Evolutionary conservation across 2,329 filamentous ascomycete genomes (phyloP).

Genomic region (Colletotrichum sp.): DNA sequence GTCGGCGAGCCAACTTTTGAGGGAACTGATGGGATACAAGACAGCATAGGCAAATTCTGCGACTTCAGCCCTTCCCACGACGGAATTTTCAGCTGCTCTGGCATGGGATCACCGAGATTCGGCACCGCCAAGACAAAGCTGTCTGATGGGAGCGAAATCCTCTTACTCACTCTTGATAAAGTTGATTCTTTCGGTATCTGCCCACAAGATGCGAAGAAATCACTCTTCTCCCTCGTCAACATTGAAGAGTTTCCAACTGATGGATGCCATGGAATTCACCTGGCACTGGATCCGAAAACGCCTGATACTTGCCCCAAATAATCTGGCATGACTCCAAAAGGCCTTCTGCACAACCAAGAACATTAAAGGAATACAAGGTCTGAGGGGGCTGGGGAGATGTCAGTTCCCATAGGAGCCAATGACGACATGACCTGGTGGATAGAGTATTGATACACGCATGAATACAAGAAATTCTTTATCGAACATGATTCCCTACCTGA

Average conservation of each 20-base stretch:
- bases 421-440: background rate
- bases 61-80: background rate
- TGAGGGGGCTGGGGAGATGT: rapidly evolving
- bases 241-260: no score
- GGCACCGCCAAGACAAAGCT: rapidly evolving
- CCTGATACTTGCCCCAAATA: background rate
- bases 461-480: background rate
- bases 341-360: rapidly evolving
- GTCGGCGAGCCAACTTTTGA: no score
- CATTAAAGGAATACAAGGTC: rapidly evolving
- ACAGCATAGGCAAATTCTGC: background rate
- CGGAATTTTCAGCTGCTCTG: no score
- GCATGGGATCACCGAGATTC: background rate
- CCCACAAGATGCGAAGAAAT: no score
- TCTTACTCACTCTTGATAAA: background rate
- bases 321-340: rapidly evolving
- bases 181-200: no score
- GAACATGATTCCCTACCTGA: rapidly evolving
- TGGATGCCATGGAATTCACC: no score
- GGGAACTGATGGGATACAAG: no score
- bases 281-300: background rate
- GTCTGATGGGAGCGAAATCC: background rate
- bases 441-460: background rate
- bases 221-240: no score
- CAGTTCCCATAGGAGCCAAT: rapidly evolving